Conservation (phyloP, 73 alveolate genomes). For the Uronychia setigera region DNA sequence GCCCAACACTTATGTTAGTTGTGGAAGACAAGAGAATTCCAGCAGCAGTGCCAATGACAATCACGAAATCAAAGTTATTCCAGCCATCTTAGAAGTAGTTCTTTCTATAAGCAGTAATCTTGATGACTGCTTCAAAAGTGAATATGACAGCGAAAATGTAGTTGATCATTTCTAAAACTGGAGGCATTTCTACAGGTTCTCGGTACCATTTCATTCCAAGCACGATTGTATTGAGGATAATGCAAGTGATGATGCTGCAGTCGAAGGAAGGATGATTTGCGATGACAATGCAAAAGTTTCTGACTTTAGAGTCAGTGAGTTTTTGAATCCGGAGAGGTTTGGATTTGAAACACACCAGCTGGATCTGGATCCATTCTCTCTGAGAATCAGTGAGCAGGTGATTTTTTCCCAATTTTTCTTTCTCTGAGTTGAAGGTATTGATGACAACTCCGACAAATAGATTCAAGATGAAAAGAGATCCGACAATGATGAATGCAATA, state of each 20-base stretch:
- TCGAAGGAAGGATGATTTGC: constrained; percentile 15
- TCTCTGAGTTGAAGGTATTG: constrained; percentile 2
- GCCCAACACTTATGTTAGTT: neutral
- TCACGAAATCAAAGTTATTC: constrained; percentile 75
- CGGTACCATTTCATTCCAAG: neutral
- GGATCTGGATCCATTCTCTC: constrained; percentile 14
- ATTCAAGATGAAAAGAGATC: neutral
- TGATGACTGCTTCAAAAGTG: constrained; percentile 15
- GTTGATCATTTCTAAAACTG: neutral
- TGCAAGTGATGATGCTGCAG: neutral
- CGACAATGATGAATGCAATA: neutral
- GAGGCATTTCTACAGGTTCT: neutral
- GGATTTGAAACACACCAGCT: neutral
- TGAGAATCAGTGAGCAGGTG: neutral
- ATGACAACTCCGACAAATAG: constrained; percentile 23
- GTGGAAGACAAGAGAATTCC: neutral
- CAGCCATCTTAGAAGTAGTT: constrained; percentile 64
- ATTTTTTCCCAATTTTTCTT: constrained; percentile 8
- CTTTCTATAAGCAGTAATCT: constrained; percentile 31
- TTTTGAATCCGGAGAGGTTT: neutral
- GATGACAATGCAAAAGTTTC: neutral
- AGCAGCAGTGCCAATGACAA: constrained; percentile 47
- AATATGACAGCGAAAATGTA: constrained; percentile 1
- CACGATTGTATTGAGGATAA: constrained; percentile 18
- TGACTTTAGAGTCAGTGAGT: neutral